Conservation (phyloP, 768 basidiomycete genomes). For the Suillus luteus region DNA sequence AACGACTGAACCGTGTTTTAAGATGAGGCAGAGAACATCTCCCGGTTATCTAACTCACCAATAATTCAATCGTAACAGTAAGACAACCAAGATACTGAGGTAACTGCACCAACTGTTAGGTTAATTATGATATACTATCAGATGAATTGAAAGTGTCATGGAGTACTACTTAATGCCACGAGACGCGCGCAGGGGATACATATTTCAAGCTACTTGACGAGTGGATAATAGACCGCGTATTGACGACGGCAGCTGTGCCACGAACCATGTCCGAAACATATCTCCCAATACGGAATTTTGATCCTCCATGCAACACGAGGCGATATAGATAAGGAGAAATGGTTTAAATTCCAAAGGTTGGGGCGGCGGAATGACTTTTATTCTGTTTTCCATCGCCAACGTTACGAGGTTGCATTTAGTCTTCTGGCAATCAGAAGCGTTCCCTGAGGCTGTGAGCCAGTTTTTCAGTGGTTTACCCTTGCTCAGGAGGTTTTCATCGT, state of each 20-base stretch:
- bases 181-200: background rate
- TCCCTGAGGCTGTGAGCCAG: background rate
- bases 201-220: background rate
- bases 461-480: background rate
- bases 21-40: constrained; percentile 24
- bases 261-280: background rate
- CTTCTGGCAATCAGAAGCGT: background rate
- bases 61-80: no score
- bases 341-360: background rate
- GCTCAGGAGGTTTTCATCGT: background rate
- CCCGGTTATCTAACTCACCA: no score
- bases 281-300: background rate
- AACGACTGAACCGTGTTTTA: constrained; percentile 47
- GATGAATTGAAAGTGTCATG: background rate
- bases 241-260: background rate
- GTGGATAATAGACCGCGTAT: background rate
- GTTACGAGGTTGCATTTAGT: background rate
- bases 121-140: no score
- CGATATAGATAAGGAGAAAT: background rate
- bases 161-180: background rate
- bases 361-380: background rate
- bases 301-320: background rate
- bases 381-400: background rate
- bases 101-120: background rate
- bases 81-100: no score